Base-by-base conservation (phyloP, 2,329 filamentous ascomycete species). In the Pezicula carpinea region DNA sequence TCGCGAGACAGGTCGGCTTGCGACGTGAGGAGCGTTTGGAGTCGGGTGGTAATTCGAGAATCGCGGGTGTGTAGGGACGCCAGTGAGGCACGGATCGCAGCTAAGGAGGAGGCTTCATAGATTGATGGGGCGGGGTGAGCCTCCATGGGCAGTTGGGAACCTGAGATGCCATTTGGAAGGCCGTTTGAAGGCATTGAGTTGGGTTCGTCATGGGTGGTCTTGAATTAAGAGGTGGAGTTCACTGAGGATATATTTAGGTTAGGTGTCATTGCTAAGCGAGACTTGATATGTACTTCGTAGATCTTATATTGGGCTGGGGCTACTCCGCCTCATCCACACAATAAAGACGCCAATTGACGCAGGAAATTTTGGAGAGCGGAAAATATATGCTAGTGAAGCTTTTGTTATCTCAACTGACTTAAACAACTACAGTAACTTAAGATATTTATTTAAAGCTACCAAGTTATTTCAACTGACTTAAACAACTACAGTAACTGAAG, bases 1-100 rank as follows among this genome's bases (percentile, higher is more conserved):
- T 96, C 89, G 55, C 90, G 87, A 17, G 87, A 85, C 42, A 99
- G 80, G 62, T 95, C 87, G 51, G 88, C 83, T 64, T 97, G 90
- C 1, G 88, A 90, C 52, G 85, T 81, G 41, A 96, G 72, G 44
- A 96, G 80, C 44, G 78, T 73, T 66, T 92, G 82, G 38, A 97
- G 82, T 39, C 83, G 85, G 46, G 77, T 75, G 1, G 85, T 89
- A 53, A 96, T 82, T 46, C 76, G 69, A 52, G 82, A 76, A 68
- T 97, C 91, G 62, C 86, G 86, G 43, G 75, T 70, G 62, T 91
- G 87, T 43, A 97, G 81, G 56, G 82, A 74, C 36, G 81, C 76
- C 54, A 99, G 80, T 45, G 86, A 83, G 51, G 83, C 79, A 62
- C 85, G 86, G 64, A 99, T 86, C 53, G 95, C 88, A 55, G 85